Evolutionary conservation across 2,329 filamentous ascomycete genomes (phyloP).

Genomic region (Alternaria novae-zelandiae): DNA sequence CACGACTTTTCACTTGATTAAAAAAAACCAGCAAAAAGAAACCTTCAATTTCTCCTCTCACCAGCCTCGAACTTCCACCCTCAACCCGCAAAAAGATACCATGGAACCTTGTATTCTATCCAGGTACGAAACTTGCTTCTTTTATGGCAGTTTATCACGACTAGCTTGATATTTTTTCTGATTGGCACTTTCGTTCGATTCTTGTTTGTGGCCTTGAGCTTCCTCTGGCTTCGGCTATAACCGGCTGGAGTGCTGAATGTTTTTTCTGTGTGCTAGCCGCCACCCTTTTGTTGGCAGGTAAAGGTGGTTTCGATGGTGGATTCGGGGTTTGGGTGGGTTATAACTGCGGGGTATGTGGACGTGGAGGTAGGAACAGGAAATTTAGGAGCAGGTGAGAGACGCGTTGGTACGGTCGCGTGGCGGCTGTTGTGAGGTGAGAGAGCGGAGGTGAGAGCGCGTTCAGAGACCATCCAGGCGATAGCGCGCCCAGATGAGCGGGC

Average conservation of each 20-base stretch:
- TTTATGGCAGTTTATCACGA: neutral
- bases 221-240: neutral
- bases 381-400: neutral
- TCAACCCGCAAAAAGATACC: neutral
- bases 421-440: neutral
- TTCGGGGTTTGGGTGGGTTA: neutral
- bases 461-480: too few relatives aligned
- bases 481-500: neutral
- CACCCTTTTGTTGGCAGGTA: neutral
- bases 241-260: neutral
- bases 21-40: neutral
- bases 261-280: neutral
- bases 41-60: neutral
- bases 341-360: neutral
- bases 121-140: neutral
- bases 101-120: neutral
- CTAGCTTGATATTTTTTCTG: neutral
- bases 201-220: neutral
- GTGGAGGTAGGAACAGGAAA: rapidly evolving
- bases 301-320: neutral
- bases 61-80: neutral
- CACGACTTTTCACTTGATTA: neutral
- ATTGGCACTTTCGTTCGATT: neutral
- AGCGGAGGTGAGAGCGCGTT: neutral
- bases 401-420: neutral